Conservation (phyloP, 352 stramenopile species). For the Pythium monospermum region DNA sequence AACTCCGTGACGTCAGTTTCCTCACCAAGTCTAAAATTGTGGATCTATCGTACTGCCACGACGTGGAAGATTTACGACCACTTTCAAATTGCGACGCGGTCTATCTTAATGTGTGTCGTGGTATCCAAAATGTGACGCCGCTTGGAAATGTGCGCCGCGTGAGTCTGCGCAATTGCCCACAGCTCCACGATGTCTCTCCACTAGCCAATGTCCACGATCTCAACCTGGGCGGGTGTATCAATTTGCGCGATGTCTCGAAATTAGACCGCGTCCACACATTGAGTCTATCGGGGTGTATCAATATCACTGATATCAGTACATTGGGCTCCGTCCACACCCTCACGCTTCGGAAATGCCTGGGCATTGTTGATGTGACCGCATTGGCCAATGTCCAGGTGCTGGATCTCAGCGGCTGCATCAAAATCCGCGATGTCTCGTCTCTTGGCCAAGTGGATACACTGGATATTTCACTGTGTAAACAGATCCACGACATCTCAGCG, state of each 20-base stretch:
- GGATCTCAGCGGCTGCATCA: conserved; percentile 47
- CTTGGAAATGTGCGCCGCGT: conserved; percentile 34
- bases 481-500: conserved; percentile 20
- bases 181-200: conserved; percentile 38
- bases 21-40: conserved; percentile 33
- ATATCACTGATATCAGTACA: conserved; percentile 47
- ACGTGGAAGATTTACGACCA: conserved; percentile 37
- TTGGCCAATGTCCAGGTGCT: conserved; percentile 43
- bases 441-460: conserved; percentile 27
- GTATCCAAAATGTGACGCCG: conserved; percentile 39
- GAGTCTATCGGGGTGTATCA: conserved; percentile 53
- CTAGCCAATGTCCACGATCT: conserved; percentile 45
- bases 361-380: conserved; percentile 40
- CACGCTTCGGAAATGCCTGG: conserved; percentile 54
- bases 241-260: conserved; percentile 36
- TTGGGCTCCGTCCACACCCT: conserved; percentile 43
- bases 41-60: conserved; percentile 70
- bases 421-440: conserved; percentile 46
- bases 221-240: conserved; percentile 50
- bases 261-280: conserved; percentile 39
- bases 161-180: conserved; percentile 57
- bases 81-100: conserved; percentile 42
- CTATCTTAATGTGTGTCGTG: conserved; percentile 59
- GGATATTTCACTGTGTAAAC: conserved; percentile 42
- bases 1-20: conserved; percentile 45